These are phyloP conservation scores for Tardiomyces blankii DNA, from an alignment of 1,139 yeast genomes.

Conservation along the genomic window DNA sequence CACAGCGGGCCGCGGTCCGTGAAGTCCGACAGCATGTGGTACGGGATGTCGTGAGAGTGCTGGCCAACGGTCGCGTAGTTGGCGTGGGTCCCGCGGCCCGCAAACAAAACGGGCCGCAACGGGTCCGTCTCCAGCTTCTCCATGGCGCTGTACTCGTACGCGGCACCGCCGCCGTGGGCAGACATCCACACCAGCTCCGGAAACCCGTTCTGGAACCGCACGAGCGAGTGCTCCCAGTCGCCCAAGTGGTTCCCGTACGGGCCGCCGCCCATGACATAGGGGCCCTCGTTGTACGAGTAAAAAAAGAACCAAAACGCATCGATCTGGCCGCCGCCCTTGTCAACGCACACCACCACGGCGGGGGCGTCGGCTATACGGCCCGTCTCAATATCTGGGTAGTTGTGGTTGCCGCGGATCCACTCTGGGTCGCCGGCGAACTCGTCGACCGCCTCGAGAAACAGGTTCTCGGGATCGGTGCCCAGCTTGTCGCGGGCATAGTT, in stretches of 20 bases:
- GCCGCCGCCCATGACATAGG: constrained; percentile 94
- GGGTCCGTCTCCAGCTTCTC: constrained; percentile 47
- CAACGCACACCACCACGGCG: constrained; percentile 70
- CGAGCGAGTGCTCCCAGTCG: constrained; percentile 95
- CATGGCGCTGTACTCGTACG: constrained; percentile 62
- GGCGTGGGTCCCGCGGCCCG: constrained; percentile 96
- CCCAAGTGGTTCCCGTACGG: constrained; percentile 97
- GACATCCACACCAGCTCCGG: constrained; percentile 97
- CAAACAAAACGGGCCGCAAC: constrained; percentile 62
- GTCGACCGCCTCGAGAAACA: constrained; percentile 52
- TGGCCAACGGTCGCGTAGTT: constrained; percentile 95
- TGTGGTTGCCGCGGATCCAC: constrained; percentile 70
- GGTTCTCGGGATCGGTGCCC: constrained; percentile 17
- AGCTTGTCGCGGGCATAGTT: constrained; percentile 4
- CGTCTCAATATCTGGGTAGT: constrained; percentile 56
- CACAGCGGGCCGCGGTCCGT: constrained; percentile 92
- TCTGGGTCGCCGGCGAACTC: constrained; percentile 71
- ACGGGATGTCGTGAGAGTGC: constrained; percentile 91
- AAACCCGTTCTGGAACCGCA: constrained; percentile 67
- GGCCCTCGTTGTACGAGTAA: constrained; percentile 89
- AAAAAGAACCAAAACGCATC: constrained; percentile 97
- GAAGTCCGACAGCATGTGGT: constrained; percentile 80
- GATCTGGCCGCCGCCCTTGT: constrained; percentile 85
- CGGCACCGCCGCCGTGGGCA: constrained; percentile 97
- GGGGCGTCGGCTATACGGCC: constrained; percentile 73